Percentiles rank a stretch among this genome's conserved stretches.
phyloP scores from a whole-genome alignment of 306 rosid genomes.

The Trichosanthes truncata region DNA sequence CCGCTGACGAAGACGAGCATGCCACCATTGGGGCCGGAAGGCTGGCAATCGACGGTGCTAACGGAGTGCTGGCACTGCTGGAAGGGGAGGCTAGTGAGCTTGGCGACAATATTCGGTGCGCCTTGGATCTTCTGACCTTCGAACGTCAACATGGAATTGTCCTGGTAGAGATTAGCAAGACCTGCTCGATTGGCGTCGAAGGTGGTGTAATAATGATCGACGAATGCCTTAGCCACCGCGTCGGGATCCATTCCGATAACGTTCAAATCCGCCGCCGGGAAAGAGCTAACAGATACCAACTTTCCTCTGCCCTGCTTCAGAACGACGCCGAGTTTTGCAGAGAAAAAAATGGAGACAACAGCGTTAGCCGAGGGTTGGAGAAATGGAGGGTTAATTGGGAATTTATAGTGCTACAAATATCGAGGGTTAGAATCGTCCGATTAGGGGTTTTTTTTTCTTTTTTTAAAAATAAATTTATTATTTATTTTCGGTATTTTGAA shows the following conservation, averaged over 20 bases:
- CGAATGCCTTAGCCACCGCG: conserved; percentile 70
- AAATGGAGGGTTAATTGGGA: neutral
- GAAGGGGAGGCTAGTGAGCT: conserved; percentile 77
- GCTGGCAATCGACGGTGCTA: conserved; percentile 81
- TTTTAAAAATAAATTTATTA: neutral
- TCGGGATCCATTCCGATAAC: conserved; percentile 65
- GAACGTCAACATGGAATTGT: conserved; percentile 74
- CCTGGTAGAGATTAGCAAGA: conserved; percentile 54
- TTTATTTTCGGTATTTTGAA: neutral
- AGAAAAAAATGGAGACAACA: neutral
- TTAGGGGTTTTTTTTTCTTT: neutral
- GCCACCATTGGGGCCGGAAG: conserved; percentile 68
- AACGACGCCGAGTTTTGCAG: conserved; percentile 1
- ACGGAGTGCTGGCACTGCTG: conserved; percentile 85
- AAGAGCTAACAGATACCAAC: neutral
- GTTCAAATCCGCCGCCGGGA: conserved; percentile 5
- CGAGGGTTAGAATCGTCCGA: neutral
- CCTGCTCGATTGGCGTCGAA: conserved; percentile 55
- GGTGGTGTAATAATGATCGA: conserved; percentile 70
- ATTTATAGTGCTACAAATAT: neutral
- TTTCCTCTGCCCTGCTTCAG: neutral
- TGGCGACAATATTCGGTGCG: conserved; percentile 53
- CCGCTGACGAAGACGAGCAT: conserved; percentile 95
- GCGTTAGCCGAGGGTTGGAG: conserved; percentile 2
- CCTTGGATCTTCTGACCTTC: conserved; percentile 95